Percentiles rank a stretch among this genome's conserved stretches.
phyloP scores from a whole-genome alignment of 305 asterid species.

The Rubia peregrina region DNA sequence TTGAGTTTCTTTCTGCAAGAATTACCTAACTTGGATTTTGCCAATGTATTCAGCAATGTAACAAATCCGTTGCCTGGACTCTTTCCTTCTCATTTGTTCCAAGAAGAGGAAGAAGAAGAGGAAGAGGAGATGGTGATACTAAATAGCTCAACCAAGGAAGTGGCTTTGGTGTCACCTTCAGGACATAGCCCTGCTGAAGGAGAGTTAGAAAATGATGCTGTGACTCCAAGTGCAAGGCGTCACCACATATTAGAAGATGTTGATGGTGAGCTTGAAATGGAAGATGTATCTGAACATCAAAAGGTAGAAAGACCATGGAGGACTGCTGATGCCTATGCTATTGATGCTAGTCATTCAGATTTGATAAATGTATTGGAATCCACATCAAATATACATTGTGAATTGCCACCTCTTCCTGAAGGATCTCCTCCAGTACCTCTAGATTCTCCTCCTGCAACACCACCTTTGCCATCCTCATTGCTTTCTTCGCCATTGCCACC shows the following conservation, averaged over 20 bases:
- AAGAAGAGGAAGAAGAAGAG: slow-evolving; percentile 61
- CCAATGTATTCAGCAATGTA: slow-evolving; percentile 53
- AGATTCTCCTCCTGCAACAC: slow-evolving; percentile 76
- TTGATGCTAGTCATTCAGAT: slow-evolving; percentile 29
- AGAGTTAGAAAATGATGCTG: slow-evolving; percentile 38
- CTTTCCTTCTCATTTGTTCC: slow-evolving; percentile 50
- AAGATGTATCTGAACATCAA: slow-evolving; percentile 79
- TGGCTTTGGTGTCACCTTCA: slow-evolving; percentile 34
- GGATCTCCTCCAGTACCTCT: slow-evolving; percentile 86
- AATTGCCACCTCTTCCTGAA: slow-evolving; percentile 50
- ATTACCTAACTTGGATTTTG: slow-evolving; percentile 16
- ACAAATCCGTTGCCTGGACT: slow-evolving; percentile 80
- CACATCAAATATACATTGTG: slow-evolving; percentile 25
- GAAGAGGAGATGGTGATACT: slow-evolving; percentile 47
- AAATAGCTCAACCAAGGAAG: slow-evolving; percentile 29
- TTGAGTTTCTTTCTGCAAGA: slow-evolving; percentile 19
- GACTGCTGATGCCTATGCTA: slow-evolving; percentile 24
- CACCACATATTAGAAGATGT: slow-evolving; percentile 85
- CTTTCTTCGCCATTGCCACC: slow-evolving; percentile 44
- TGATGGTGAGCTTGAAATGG: slow-evolving; percentile 99
- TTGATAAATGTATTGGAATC: slow-evolving; percentile 29
- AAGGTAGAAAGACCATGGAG: slow-evolving; percentile 49
- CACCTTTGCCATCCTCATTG: slow-evolving; percentile 79
- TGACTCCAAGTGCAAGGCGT: slow-evolving; percentile 72
- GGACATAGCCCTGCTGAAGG: slow-evolving; percentile 39